Conservation (phyloP, 2,329 filamentous ascomycete species). For the Aspergillus sp. region DNA sequence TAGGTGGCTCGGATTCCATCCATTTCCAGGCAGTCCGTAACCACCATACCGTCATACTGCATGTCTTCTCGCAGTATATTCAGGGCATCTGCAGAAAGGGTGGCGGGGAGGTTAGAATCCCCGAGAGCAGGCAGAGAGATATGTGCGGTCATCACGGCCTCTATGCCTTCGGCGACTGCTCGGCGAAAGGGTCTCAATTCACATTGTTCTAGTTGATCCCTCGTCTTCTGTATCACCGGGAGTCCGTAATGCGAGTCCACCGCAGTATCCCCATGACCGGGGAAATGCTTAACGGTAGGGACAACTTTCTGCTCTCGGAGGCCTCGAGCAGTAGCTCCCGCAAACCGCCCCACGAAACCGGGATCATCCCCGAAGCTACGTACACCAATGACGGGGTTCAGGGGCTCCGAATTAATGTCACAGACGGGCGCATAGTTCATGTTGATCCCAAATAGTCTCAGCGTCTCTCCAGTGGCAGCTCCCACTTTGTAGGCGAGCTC, state of each 20-base stretch:
- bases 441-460: slow-evolving; percentile 44
- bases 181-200: slow-evolving; percentile 47
- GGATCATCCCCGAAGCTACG: slow-evolving; percentile 45
- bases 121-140: slow-evolving; percentile 41
- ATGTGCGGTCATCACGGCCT: slow-evolving; percentile 48
- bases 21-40: slow-evolving; percentile 50
- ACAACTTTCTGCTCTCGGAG: slow-evolving; percentile 41
- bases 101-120: slow-evolving; percentile 38
- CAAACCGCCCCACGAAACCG: slow-evolving; percentile 42
- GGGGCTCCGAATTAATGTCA: slow-evolving; percentile 46
- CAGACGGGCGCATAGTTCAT: slow-evolving; percentile 49
- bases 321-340: slow-evolving; percentile 39
- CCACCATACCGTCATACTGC: slow-evolving; percentile 44
- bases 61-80: slow-evolving; percentile 43
- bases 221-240: slow-evolving; percentile 39
- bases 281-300: slow-evolving; percentile 48
- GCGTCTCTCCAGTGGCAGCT: slow-evolving; percentile 38
- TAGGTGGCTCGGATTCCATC: slow-evolving; percentile 43
- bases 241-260: slow-evolving; percentile 46
- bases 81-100: slow-evolving; percentile 38
- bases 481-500: slow-evolving; percentile 38
- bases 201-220: slow-evolving; percentile 39
- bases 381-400: slow-evolving; percentile 46
- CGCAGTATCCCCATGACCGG: slow-evolving; percentile 46
- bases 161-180: slow-evolving; percentile 41